phyloP scores from a whole-genome alignment of 2,329 filamentous ascomycete genomes.

The Hymenoscyphus occultus region DNA sequence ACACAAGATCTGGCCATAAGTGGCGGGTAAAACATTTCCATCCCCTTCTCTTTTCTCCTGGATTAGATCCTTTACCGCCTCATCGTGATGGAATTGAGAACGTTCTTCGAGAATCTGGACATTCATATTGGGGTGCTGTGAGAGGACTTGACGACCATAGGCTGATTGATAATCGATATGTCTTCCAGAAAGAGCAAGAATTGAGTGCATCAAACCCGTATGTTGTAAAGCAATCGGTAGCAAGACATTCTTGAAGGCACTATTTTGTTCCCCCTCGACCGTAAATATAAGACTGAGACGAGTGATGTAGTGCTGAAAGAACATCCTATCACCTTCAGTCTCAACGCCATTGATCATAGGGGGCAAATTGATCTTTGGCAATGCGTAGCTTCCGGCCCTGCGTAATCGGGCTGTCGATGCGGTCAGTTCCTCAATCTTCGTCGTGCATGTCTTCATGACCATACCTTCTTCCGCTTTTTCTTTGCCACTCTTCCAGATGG shows the following conservation, averaged over 20 bases:
- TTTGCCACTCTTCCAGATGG: conserved; percentile 82
- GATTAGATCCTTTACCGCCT: conserved; percentile 52
- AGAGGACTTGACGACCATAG: conserved; percentile 53
- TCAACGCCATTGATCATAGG: conserved; percentile 79
- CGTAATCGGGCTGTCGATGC: conserved; percentile 46
- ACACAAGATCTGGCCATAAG: conserved; percentile 63
- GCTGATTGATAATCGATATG: conserved; percentile 63
- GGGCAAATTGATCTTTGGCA: conserved; percentile 55
- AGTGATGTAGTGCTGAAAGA: conserved; percentile 80
- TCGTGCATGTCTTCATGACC: conserved; percentile 27
- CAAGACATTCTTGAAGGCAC: conserved; percentile 82
- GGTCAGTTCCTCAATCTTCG: conserved; percentile 30
- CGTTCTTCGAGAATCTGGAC: conserved; percentile 48
- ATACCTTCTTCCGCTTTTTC: conserved; percentile 67
- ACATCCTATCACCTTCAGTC: conserved; percentile 72
- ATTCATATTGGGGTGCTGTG: conserved; percentile 47
- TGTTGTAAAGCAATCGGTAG: conserved; percentile 78
- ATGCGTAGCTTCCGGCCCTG: conserved; percentile 38
- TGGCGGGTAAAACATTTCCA: conserved; percentile 47
- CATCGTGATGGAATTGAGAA: conserved; percentile 54
- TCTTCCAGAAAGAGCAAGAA: conserved; percentile 78
- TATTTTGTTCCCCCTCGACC: conserved; percentile 71
- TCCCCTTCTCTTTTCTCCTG: conserved; percentile 44
- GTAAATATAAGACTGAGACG: conserved; percentile 78
- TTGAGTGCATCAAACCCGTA: conserved; percentile 83